Conservation (phyloP, 768 basidiomycete species). For the Pleurotus tuber-regium region DNA sequence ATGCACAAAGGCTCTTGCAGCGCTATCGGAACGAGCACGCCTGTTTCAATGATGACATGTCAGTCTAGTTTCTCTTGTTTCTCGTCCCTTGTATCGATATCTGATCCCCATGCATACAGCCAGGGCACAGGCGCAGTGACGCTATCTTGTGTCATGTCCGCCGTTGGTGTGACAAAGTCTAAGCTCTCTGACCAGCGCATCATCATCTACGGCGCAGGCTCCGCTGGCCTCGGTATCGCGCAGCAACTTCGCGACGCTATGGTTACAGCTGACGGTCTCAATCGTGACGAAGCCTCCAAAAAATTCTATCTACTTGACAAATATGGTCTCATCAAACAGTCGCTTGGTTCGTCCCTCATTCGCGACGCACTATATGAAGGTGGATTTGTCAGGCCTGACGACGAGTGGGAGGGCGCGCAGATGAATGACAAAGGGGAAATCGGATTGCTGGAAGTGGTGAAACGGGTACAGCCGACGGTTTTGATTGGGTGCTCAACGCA, state of each 20-base stretch:
- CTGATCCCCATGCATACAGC: slow-evolving; percentile 29
- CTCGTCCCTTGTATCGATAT: not conserved
- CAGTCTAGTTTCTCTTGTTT: slow-evolving; percentile 10
- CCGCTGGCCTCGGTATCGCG: slow-evolving; percentile 80
- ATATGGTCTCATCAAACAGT: slow-evolving; percentile 57
- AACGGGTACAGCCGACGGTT: slow-evolving; percentile 73
- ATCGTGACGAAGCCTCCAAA: slow-evolving; percentile 55
- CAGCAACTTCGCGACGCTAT: slow-evolving; percentile 78
- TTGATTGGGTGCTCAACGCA: slow-evolving; percentile 84
- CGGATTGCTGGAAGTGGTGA: slow-evolving; percentile 65
- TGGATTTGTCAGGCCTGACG: slow-evolving; percentile 52
- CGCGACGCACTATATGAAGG: slow-evolving; percentile 41
- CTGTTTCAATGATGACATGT: slow-evolving; percentile 88
- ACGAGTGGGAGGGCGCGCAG: slow-evolving; percentile 47
- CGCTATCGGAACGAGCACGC: slow-evolving; percentile 60
- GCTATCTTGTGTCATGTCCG: slow-evolving; percentile 65
- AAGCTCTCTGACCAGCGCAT: slow-evolving; percentile 73
- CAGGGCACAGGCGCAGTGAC: slow-evolving; percentile 80
- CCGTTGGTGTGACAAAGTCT: slow-evolving; percentile 60
- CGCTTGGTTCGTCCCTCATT: slow-evolving; percentile 39
- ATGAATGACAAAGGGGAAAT: slow-evolving; percentile 40
- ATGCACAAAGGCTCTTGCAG: slow-evolving; percentile 67
- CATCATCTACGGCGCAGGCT: slow-evolving; percentile 78
- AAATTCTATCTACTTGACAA: slow-evolving; percentile 75
- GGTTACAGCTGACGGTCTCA: slow-evolving; percentile 47